Conservation (phyloP, 306 rosid species). For the Cyclanthera cordifolia region DNA sequence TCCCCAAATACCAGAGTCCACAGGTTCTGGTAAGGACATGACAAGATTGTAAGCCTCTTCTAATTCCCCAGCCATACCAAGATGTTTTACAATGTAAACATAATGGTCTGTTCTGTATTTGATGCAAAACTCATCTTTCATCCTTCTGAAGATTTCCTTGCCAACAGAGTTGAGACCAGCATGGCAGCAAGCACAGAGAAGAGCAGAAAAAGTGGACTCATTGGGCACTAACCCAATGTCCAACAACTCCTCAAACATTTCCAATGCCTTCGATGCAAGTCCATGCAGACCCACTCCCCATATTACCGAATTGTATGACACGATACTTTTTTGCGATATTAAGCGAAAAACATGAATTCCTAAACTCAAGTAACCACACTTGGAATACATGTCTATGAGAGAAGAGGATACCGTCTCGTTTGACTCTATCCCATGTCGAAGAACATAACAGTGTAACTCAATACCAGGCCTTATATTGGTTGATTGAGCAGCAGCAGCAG, state of each 20-base stretch:
- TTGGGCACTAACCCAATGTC: constrained; percentile 45
- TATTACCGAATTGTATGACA: constrained; percentile 67
- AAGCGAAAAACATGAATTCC: constrained; percentile 41
- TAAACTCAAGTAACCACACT: constrained; percentile 58
- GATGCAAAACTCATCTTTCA: constrained; percentile 49
- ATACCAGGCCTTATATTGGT: constrained; percentile 43
- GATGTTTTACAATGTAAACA: constrained; percentile 80
- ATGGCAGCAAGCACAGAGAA: constrained; percentile 76
- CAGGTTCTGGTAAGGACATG: constrained; percentile 54
- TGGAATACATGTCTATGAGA: constrained; percentile 56
- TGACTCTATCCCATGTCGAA: constrained; percentile 55
- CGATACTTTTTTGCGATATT: constrained; percentile 44
- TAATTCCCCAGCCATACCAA: constrained; percentile 61
- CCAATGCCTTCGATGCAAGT: constrained; percentile 47
- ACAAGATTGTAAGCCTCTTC: constrained; percentile 66
- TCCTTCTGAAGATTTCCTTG: constrained; percentile 40
- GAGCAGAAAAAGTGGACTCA: constrained; percentile 73
- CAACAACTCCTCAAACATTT: constrained; percentile 41
- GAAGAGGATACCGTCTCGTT: constrained; percentile 67
- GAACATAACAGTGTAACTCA: constrained; percentile 59
- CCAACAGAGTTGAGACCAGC: constrained; percentile 68
- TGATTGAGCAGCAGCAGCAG: constrained; percentile 51
- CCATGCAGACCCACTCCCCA: constrained; percentile 75
- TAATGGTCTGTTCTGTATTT: constrained; percentile 54
- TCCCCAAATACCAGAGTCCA: constrained; percentile 72